Conservation (phyloP, 2,329 filamentous ascomycete species). For the Hypoxylon sp. region DNA sequence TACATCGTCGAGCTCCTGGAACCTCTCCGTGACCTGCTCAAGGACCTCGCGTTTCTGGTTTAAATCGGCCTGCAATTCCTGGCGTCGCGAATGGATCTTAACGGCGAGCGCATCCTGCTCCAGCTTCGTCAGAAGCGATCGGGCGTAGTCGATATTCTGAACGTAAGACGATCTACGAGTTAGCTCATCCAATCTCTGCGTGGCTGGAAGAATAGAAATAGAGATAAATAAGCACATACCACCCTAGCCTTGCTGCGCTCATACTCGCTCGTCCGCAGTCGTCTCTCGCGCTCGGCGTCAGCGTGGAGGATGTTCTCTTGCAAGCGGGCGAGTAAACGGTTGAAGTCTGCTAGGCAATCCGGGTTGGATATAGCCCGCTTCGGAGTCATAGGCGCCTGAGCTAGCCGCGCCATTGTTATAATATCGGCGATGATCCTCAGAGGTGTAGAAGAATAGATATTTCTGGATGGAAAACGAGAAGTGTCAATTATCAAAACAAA, state of each 20-base stretch:
- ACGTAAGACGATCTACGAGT: neutral
- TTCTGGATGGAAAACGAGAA: constrained; percentile 1
- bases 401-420: constrained; percentile 53
- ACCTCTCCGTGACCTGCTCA: constrained; percentile 74
- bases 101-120: constrained; percentile 77
- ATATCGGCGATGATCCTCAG: neutral
- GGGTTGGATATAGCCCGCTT: constrained; percentile 50
- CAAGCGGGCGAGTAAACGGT: constrained; percentile 75
- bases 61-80: constrained; percentile 75
- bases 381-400: constrained; percentile 52
- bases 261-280: constrained; percentile 73
- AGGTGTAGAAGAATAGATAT: neutral
- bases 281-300: constrained; percentile 70
- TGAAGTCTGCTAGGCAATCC: constrained; percentile 68
- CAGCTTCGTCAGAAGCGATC: constrained; percentile 76
- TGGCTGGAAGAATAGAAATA: neutral
- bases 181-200: constrained; percentile 13
- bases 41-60: constrained; percentile 75
- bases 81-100: constrained; percentile 70
- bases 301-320: constrained; percentile 76
- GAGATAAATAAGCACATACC: constrained; percentile 57
- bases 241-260: constrained; percentile 73
- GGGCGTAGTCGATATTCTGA: constrained; percentile 81
- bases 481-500: neutral
- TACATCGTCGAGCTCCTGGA: constrained; percentile 78